phyloP scores from a whole-genome alignment of 306 rosid genomes.

The Carpinus viminea region DNA sequence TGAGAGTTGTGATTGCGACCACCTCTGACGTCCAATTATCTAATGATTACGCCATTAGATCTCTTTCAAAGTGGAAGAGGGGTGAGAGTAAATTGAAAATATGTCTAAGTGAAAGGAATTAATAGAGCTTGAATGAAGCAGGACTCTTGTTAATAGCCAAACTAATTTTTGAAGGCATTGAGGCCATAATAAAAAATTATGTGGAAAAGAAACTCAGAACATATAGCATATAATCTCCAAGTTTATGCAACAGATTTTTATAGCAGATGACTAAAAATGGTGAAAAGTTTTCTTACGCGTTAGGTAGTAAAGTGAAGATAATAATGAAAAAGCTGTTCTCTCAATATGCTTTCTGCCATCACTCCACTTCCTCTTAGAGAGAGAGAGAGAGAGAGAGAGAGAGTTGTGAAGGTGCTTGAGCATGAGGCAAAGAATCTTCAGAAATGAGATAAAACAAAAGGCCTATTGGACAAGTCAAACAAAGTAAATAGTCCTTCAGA shows the following conservation, averaged over 20 bases:
- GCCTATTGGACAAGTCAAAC: neutral
- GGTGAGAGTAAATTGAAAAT: too few relatives aligned
- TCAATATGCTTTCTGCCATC: neutral
- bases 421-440: slow-evolving; percentile 4
- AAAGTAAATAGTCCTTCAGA: neutral
- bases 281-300: neutral
- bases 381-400: neutral
- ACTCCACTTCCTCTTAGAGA: slow-evolving; percentile 1
- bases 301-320: neutral
- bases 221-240: neutral
- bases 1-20: too few relatives aligned
- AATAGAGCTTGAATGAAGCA: too few relatives aligned
- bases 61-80: too few relatives aligned
- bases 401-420: neutral
- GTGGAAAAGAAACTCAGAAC: neutral
- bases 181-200: neutral
- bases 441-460: neutral
- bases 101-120: too few relatives aligned
- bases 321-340: neutral
- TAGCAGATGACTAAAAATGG: neutral
- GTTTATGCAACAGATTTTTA: neutral
- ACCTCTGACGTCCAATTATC: too few relatives aligned
- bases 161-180: too few relatives aligned
- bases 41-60: too few relatives aligned
- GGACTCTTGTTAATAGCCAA: too few relatives aligned